Conservation (phyloP, 192 early-diverging fungal species). For the Backusella morwellensis region DNA sequence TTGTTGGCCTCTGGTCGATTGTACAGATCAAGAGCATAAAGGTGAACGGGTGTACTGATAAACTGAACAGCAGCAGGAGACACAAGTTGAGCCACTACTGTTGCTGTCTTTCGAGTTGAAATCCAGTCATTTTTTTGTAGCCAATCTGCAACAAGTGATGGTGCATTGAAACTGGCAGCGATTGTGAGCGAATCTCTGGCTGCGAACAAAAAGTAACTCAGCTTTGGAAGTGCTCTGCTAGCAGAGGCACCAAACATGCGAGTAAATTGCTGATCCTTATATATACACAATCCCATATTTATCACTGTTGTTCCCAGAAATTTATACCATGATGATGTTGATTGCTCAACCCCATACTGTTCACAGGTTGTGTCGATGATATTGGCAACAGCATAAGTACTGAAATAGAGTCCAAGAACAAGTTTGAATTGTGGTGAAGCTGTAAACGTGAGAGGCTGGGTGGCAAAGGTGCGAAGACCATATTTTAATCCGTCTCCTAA, state of each 20-base stretch:
- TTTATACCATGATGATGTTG: slow-evolving; percentile 26
- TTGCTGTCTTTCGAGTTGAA: neutral
- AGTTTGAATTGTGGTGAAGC: slow-evolving; percentile 28
- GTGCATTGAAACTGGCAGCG: slow-evolving; percentile 44
- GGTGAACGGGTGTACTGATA: slow-evolving; percentile 39
- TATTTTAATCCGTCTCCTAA: slow-evolving; percentile 27
- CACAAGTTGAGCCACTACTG: slow-evolving; percentile 26
- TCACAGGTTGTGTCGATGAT: slow-evolving; percentile 39
- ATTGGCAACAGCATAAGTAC: slow-evolving; percentile 42
- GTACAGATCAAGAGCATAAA: slow-evolving; percentile 46
- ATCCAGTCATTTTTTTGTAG: slow-evolving; percentile 6
- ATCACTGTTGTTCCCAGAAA: slow-evolving; percentile 38
- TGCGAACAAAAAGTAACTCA: slow-evolving; percentile 40
- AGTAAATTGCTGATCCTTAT: slow-evolving; percentile 47
- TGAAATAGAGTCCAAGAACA: slow-evolving; percentile 35
- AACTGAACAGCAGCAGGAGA: slow-evolving; percentile 43
- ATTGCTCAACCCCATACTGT: slow-evolving; percentile 5
- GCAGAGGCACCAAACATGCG: slow-evolving; percentile 41
- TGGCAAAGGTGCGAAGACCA: slow-evolving; percentile 27
- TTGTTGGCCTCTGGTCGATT: slow-evolving; percentile 22
- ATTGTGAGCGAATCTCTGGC: slow-evolving; percentile 42
- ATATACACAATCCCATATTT: slow-evolving; percentile 44
- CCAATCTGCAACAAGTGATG: slow-evolving; percentile 13
- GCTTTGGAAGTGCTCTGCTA: slow-evolving; percentile 25
- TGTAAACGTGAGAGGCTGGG: slow-evolving; percentile 33